A percentile compares a stretch with the other conserved stretches of the same genome.
Evolutionary conservation across 2,329 filamentous ascomycete genomes (phyloP).

Genomic region (Penicillium glabrum): DNA sequence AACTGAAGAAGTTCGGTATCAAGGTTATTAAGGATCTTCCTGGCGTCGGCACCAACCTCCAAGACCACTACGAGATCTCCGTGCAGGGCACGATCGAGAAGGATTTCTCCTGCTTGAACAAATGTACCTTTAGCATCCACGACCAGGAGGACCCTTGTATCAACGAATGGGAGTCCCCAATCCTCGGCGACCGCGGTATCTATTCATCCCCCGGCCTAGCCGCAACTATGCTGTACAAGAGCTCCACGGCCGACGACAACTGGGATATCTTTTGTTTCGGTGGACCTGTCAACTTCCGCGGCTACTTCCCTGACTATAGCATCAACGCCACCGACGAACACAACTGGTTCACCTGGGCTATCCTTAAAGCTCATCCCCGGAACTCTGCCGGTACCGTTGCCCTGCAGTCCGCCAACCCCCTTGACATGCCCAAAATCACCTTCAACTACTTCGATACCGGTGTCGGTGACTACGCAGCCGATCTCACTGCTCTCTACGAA

Average conservation of each 20-base stretch:
- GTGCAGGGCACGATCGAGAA: constrained; percentile 23
- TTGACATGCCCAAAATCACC: constrained; percentile 61
- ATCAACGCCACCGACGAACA: constrained; percentile 38
- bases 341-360: constrained; percentile 46
- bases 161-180: constrained; percentile 40
- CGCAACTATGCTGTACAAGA: constrained; percentile 44
- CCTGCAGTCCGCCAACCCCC: constrained; percentile 61
- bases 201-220: constrained; percentile 55
- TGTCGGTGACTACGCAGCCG: constrained; percentile 9
- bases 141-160: constrained; percentile 41
- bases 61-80: constrained; percentile 50
- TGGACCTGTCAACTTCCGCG: constrained; percentile 55
- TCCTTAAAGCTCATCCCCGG: constrained; percentile 62
- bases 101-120: constrained; percentile 40
- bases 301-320: constrained; percentile 48
- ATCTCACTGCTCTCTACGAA: not conserved
- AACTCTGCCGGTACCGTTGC: constrained; percentile 63
- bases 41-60: constrained; percentile 63
- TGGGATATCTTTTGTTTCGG: constrained; percentile 57
- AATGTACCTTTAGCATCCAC: constrained; percentile 29
- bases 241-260: constrained; percentile 42
- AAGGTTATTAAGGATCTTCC: constrained; percentile 55
- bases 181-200: constrained; percentile 37
- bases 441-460: constrained; percentile 58
- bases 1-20: constrained; percentile 57